Base-by-base conservation (phyloP, 177 flowering plant genomes). In the Tripterygium wilfordii region DNA sequence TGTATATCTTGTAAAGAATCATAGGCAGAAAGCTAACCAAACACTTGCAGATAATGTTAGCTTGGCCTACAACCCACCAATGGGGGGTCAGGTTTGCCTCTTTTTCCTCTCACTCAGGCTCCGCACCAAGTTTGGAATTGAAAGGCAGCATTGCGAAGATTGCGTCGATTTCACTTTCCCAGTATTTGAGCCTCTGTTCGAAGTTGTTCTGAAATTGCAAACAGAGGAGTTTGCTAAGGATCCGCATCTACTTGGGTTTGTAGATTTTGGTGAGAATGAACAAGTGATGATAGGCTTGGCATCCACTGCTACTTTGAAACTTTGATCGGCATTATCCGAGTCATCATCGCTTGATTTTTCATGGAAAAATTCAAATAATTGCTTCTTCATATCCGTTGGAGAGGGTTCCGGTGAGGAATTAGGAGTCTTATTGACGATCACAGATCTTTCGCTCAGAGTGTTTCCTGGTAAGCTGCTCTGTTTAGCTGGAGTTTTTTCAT, bases 91-190 rank as follows among this genome's bases (percentile, higher is more conserved):
- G 43, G 31, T 50, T 8, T 46, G 29, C 53, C 42, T 49, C 55
- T 61, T 65, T 61, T 60, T 72, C 51, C 59, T 61, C 41, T 68
- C 66, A 42, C 35, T 39, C 26, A 51, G 61, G 65, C 74, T 68
- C 18, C 64, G 56, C 53, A 58, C 63, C 26, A 66, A 49, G 49
- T 50, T 46, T 35, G 70, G 19, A 44, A 53, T 56, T 12, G 79
- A 76, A 37, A 69, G 45, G 61, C 72, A 69, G 44, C 75, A 70
- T 12, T 45, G 63, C 10, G 58, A 29, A 51, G 62, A 44, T 24
- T 49, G 58, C 0, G 48, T 16, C 2, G 58, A 22, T 57, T 55
- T 68, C 48, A 56, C 64, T 49, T 54, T 72, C 43, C 55, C 48
- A 2, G 48, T 12, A 14, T 45, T 49, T 30, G 16, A 31, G 32